phyloP scores from a whole-genome alignment of 345 rosid species.

The Populus deltoides region DNA sequence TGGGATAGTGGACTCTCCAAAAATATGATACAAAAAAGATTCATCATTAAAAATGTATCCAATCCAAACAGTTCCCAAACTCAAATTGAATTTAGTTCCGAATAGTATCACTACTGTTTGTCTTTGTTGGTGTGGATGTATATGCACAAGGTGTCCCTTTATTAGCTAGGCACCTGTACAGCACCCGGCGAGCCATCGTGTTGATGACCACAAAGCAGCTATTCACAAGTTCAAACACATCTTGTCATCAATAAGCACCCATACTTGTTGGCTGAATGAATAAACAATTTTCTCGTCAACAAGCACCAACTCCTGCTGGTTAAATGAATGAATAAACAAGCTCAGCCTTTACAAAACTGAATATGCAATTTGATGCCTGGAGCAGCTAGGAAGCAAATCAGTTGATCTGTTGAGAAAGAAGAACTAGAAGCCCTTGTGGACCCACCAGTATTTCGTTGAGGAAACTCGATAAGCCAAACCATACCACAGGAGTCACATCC shows the following conservation, averaged over 20 bases:
- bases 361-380: neutral
- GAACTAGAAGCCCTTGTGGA: slow-evolving; percentile 90
- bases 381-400: slow-evolving; percentile 2
- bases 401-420: slow-evolving; percentile 67
- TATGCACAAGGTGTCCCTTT: no score
- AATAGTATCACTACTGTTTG: neutral
- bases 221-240: neutral
- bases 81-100: neutral
- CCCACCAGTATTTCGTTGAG: slow-evolving; percentile 86
- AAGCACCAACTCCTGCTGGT: neutral
- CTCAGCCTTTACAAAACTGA: neutral
- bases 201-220: neutral
- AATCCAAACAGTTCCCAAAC: neutral
- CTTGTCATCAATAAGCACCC: no score
- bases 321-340: neutral
- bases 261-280: no score
- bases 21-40: no score
- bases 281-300: neutral
- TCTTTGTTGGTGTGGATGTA: neutral
- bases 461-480: slow-evolving; percentile 82
- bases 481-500: slow-evolving; percentile 86
- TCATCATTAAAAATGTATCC: neutral
- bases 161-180: neutral
- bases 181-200: neutral
- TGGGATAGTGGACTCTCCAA: no score